Percentiles rank a stretch among this genome's conserved stretches.
phyloP scores from a whole-genome alignment of 2,329 filamentous ascomycete genomes.

The Penicillium vulpinum region DNA sequence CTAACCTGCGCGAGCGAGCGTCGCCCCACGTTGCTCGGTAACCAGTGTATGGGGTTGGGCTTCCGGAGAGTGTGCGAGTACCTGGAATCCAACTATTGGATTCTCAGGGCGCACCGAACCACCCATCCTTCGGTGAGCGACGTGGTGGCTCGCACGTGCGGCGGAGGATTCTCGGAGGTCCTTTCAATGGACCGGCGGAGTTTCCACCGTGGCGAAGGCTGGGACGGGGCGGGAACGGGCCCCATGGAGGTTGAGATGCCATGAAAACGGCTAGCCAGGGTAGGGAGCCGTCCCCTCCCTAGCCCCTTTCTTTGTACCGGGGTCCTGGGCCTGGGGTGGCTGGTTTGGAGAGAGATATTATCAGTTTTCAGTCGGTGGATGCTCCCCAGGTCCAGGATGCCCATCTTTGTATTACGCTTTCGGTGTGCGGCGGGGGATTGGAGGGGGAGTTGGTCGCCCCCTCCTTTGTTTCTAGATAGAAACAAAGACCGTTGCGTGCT shows the following conservation, averaged over 20 bases:
- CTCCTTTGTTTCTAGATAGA: not conserved
- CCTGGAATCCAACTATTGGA: constrained; percentile 32
- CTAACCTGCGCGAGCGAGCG: constrained; percentile 27
- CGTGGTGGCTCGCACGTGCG: constrained; percentile 26
- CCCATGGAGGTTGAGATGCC: constrained; percentile 34
- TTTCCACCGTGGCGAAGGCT: constrained; percentile 36
- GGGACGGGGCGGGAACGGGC: constrained; percentile 34
- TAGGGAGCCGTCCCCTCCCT: constrained; percentile 9
- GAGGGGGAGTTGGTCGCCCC: constrained; percentile 2
- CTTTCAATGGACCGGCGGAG: constrained; percentile 22
- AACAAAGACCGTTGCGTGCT: not conserved
- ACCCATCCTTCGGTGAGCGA: constrained; percentile 32
- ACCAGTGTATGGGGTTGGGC: constrained; percentile 16
- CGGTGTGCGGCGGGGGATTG: not conserved
- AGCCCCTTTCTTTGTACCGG: not conserved
- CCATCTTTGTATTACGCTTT: not conserved
- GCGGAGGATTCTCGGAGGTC: constrained; percentile 32
- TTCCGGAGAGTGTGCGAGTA: constrained; percentile 20
- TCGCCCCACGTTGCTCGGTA: constrained; percentile 17
- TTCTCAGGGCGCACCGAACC: constrained; percentile 31
- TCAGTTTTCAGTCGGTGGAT: not conserved
- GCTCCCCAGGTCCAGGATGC: constrained; percentile 4
- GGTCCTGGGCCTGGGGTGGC: constrained; percentile 5
- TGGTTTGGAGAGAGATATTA: not conserved
- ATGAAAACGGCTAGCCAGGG: not conserved